Evolutionary conservation across 306 rosid species (phyloP).

Genomic region (Dalbergia cultrata): DNA sequence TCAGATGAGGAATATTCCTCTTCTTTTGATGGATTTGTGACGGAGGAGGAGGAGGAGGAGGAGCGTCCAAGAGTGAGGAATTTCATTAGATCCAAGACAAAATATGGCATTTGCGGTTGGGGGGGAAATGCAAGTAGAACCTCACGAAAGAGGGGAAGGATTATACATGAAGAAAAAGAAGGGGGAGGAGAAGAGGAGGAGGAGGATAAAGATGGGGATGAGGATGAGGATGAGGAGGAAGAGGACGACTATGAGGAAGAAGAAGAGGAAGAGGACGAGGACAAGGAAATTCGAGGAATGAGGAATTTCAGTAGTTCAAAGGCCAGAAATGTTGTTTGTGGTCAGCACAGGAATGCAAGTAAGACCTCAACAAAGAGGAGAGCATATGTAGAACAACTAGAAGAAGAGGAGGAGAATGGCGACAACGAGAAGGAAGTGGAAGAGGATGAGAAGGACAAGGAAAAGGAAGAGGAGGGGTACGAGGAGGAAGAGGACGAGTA

Average conservation of each 20-base stretch:
- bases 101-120: constrained; percentile 32
- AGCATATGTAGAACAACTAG: constrained; percentile 42
- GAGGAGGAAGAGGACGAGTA: constrained; percentile 44
- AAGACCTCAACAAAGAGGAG: constrained; percentile 50
- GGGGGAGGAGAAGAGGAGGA: background rate
- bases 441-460: constrained; percentile 43
- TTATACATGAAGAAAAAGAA: constrained; percentile 31
- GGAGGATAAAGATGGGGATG: constrained; percentile 28
- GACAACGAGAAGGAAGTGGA: constrained; percentile 52
- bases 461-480: constrained; percentile 44
- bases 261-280: constrained; percentile 58
- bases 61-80: constrained; percentile 48
- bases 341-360: constrained; percentile 39
- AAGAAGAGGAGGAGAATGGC: constrained; percentile 25
- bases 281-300: constrained; percentile 47
- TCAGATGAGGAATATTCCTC: constrained; percentile 76
- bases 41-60: constrained; percentile 76
- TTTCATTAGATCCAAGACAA: constrained; percentile 61
- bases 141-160: constrained; percentile 47
- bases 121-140: constrained; percentile 44
- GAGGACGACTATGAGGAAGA: constrained; percentile 47
- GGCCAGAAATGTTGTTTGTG: constrained; percentile 42
- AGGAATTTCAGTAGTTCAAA: constrained; percentile 61
- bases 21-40: constrained; percentile 67
- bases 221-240: constrained; percentile 36